Evolutionary conservation across 2,329 filamentous ascomycete species (phyloP), one percentile per base, ranked within the genome.

Genomic region (Geosmithia flava): DNA sequence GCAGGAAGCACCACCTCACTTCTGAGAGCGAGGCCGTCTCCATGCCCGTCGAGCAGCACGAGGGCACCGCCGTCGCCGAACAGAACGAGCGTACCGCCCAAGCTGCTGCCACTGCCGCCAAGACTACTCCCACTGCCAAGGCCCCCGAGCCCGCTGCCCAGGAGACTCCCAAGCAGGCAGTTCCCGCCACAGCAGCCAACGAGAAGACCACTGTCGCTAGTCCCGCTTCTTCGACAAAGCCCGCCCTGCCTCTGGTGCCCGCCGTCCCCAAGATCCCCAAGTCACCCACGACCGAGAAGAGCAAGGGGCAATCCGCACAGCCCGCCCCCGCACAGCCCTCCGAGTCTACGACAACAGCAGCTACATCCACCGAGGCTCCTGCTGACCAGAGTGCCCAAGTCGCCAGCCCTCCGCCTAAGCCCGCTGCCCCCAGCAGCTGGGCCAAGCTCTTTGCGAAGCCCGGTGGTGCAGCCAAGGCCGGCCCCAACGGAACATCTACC

Each of bases 161-260:
- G 20, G 33, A 44, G 45, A 27, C 47, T 42, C 17, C 41, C 41
- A 27, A 27, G 23, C 23, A 27, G 23, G 8, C 23, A 8, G 23
- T 27, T 8, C 4, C 23, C 23, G 4, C 23, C 4, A 16, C 33
- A 11, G 33, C 11, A 7, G 33, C 20, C n/a, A 42, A 19, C 41
- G 20, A 23, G 20, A 42, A 42, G 17, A 5, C 17, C 41, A 15
- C 41, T 3, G 17, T 53, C 15, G 44, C 53, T 23, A 68, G 67
- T 8, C 51, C 65, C 15, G 61, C 64, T 19, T 56, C 64, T 5
- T 66, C 55, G 20, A 17, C 17, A 19, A 19, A 45, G 29, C 8
- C 68, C 11, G 68, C 68, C 1, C 53, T 70, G 42, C 72, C 73
- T 3, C 62, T 71, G n/a, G 51, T 76, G 20, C 74, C 74, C 7